A percentile compares a stretch with the other conserved stretches of the same genome.
These are phyloP conservation scores for Tetrahymena borealis DNA, from an alignment of 73 alveolate genomes.

Conservation along the genomic window DNA sequence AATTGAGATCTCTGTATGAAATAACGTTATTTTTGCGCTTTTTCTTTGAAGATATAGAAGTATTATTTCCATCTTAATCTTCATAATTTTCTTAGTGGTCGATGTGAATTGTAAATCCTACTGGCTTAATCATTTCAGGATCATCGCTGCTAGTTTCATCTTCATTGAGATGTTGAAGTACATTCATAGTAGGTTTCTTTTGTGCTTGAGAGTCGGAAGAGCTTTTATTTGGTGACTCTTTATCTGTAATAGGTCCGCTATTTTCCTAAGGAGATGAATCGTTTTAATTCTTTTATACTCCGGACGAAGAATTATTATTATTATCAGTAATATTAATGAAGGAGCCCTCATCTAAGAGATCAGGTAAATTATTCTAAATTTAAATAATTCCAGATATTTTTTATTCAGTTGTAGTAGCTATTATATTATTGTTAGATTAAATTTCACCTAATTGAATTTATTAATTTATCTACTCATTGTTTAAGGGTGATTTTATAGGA, in stretches of 20 bases:
- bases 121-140: neutral
- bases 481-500: too few species aligned
- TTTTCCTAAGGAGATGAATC: neutral
- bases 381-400: neutral
- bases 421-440: neutral
- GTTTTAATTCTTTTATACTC: neutral
- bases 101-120: neutral
- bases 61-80: neutral
- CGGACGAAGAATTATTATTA: neutral
- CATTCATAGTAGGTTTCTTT: neutral
- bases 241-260: neutral
- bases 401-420: neutral
- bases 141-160: neutral
- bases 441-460: neutral
- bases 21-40: neutral
- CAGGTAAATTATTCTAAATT: neutral
- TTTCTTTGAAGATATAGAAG: neutral
- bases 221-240: neutral
- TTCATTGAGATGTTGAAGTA: neutral
- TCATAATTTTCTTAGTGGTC: too few species aligned
- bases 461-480: too few species aligned
- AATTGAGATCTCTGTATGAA: neutral
- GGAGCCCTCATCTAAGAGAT: neutral
- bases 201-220: neutral
- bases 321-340: neutral